A percentile compares a stretch with the other conserved stretches of the same genome.
Evolutionary conservation across 1,284 basidiomycete genomes (phyloP).

Genomic region (Microbotryum intermedium): DNA sequence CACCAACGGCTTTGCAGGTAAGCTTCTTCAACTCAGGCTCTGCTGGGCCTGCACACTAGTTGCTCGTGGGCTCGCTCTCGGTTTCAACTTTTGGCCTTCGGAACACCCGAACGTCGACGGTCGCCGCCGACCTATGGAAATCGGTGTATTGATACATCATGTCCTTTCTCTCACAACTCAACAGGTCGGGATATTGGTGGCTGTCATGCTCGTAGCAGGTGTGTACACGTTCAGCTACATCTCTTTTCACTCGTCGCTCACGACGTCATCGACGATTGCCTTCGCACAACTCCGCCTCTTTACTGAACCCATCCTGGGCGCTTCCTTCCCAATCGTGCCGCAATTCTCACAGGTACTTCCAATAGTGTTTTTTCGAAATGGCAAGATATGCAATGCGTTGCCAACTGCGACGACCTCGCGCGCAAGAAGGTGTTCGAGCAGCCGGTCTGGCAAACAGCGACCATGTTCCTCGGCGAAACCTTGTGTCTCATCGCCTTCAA

Average conservation of each 20-base stretch:
- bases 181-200: slow-evolving; percentile 14
- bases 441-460: slow-evolving; percentile 34
- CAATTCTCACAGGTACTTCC: not conserved
- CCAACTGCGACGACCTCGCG: slow-evolving; percentile 36
- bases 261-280: not conserved
- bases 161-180: not conserved
- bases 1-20: too few relatives aligned
- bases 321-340: too few relatives aligned
- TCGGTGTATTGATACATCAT: too few relatives aligned
- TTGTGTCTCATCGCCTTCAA: slow-evolving; percentile 33
- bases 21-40: too few relatives aligned
- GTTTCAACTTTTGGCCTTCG: too few relatives aligned
- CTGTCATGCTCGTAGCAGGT: slow-evolving; percentile 23
- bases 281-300: not conserved
- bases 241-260: too few relatives aligned
- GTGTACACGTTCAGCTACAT: not conserved
- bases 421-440: slow-evolving; percentile 19
- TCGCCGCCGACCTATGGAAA: too few relatives aligned
- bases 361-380: slow-evolving; percentile 37
- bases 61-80: too few relatives aligned
- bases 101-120: too few relatives aligned
- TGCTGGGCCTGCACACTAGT: too few relatives aligned
- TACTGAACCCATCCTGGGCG: not conserved
- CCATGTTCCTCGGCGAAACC: slow-evolving; percentile 42
- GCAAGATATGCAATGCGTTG: slow-evolving; percentile 42